Base-by-base conservation (phyloP, 176 grass and related monocot genomes). In the Elymus sibiricus region DNA sequence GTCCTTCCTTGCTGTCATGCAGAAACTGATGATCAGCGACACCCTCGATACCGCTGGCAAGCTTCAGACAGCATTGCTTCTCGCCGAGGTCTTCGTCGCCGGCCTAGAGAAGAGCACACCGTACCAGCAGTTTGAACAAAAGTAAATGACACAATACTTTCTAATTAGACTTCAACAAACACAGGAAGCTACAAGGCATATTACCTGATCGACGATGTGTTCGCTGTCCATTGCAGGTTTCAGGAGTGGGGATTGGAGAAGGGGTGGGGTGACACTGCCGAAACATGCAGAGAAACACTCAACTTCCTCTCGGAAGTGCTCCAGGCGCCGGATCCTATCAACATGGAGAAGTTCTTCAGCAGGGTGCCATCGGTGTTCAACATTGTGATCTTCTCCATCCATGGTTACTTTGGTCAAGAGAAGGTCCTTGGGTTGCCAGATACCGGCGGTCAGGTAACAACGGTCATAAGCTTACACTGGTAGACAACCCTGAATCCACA, bases 201-300 rank as follows among this genome's bases (percentile, higher is more conserved):
- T 49, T 49, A 49, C 73, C 49, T 55, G 49, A 55, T 0, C 49
- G 17, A 55, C 3, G 16, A 76, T 32, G 22, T 76, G 73, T 11
- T 39, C 6, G 28, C 28, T 0, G 32, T 14, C 28, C 0, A 31
- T 9, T 84, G 35, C 90, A 98, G 96, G 67, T 95, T 98, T 87
- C 91, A 95, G 85, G 97, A 98, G 79, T 98, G 91, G 93, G 95
- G 95, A 25, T 89, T 98, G 71, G 95, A 92, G 93, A 95, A 98
- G 69, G 96, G 96, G 86, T 98, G 96, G 96, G 96, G 96, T 77
- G 91, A 93, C 44, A 94, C 58, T 21, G 94, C 97, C 5, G 94
- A 85, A 81, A 88, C 64, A 37, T 95, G 94, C 78, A 94, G 86
- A 76, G 97, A 93, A 46, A 96, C 94, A 19, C 13, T 99, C 73